Percentiles rank a stretch among this genome's conserved stretches.
Evolutionary conservation across 768 basidiomycete species (phyloP).

Genomic region (Hysterangium stoloniferum): DNA sequence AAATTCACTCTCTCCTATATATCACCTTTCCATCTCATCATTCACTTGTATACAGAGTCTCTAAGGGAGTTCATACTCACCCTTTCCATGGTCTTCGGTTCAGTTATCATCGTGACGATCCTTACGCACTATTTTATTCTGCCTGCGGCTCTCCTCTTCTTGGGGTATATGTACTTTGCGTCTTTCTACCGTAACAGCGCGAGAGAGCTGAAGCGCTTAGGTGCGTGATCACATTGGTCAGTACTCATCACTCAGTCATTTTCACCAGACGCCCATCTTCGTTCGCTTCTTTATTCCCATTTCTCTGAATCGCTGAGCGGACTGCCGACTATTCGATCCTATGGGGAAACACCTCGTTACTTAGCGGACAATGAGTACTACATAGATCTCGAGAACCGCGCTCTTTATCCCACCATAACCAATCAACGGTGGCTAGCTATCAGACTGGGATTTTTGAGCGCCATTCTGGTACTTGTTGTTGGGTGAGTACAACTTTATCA

Average conservation of each 20-base stretch:
- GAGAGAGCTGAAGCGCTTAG: constrained; percentile 58
- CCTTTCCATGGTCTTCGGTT: constrained; percentile 41
- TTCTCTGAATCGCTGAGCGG: constrained; percentile 74
- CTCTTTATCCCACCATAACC: constrained; percentile 54
- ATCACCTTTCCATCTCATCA: too few species aligned
- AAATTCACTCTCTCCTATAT: constrained; percentile 12
- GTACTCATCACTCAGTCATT: not conserved
- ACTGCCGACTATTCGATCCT: constrained; percentile 64
- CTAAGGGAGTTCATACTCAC: constrained; percentile 46
- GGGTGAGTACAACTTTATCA: constrained; percentile 14
- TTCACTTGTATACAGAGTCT: constrained; percentile 31
- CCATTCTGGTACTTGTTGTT: constrained; percentile 46
- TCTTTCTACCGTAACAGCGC: constrained; percentile 65
- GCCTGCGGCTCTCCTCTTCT: constrained; percentile 41
- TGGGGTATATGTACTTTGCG: constrained; percentile 61
- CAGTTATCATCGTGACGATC: constrained; percentile 48
- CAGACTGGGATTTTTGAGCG: constrained; percentile 63
- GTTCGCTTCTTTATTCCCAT: constrained; percentile 68
- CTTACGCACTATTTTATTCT: constrained; percentile 33
- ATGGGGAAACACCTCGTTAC: constrained; percentile 57
- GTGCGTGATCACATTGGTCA: constrained; percentile 17
- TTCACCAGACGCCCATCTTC: constrained; percentile 54
- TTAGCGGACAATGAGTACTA: constrained; percentile 53
- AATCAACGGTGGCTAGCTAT: constrained; percentile 73
- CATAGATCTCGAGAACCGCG: constrained; percentile 70